Evolutionary conservation across 2,329 filamentous ascomycete species (phyloP), one percentile per base, ranked within the genome.

Genomic region (Beauveria asiatica): DNA sequence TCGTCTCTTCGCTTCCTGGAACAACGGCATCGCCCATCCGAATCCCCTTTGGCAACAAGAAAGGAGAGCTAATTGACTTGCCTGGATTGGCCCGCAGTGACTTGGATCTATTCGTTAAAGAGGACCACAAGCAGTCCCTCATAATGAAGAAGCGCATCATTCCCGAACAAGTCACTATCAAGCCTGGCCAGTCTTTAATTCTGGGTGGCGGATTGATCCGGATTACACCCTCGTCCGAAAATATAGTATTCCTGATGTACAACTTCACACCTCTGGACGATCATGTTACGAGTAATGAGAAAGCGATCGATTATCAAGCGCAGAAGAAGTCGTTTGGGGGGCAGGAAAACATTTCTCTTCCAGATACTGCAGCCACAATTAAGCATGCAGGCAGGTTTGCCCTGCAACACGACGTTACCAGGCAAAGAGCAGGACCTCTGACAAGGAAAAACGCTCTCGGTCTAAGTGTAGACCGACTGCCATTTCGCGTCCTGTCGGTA

Each of bases 21-120:
- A 99, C 94, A 0, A 99, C 94, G 1, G 94, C 92, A 2, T 96
- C 92, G 0, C 94, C 94, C 0, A 97, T 99, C 66, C 87, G 94
- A 30, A 85, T 97, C 19, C 91, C 92, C 0, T 99, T 94, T 69
- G 92, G 92, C 50, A 85, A 84, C 62, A 88, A 89, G 25, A 88
- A 85, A 68, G 94, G 94, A 60, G 95, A 99, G 72, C 80, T 99
- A 39, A 90, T 99, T 67, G 94, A 99, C 70, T 80, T 99, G 16
- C 94, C 94, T 0, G 94, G 94, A 0, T 77, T 99, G 39, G 83
- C 86, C 9, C 86, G 94, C 50, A 87, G 85, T 27, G 82, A 85
- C 17, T 77, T 97, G 7, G 87, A 90, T 52, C 74, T 83, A 1
- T 86, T 88, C 69, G 87, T 97, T 52, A 76, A 81, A 45, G 81